Conservation (phyloP, 2,329 filamentous ascomycete genomes). For the Thermothelomyces thermophilus region DNA sequence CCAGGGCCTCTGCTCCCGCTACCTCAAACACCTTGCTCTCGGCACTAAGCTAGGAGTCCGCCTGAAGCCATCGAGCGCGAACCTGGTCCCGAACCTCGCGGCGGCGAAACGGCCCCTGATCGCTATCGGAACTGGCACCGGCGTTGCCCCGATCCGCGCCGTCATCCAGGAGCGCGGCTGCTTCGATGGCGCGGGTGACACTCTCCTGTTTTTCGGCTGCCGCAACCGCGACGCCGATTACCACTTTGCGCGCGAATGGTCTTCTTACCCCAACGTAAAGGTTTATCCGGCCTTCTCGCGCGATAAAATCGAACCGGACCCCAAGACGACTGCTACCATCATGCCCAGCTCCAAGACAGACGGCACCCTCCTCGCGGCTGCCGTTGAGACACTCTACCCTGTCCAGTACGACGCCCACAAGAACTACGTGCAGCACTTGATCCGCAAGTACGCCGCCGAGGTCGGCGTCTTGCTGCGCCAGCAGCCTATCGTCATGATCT, state of each 20-base stretch:
- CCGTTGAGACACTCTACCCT: neutral
- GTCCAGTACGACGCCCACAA: conserved; percentile 33
- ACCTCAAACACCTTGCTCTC: conserved; percentile 59
- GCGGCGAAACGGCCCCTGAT: conserved; percentile 53
- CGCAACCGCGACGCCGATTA: conserved; percentile 70
- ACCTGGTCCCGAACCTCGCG: conserved; percentile 35
- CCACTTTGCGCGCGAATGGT: conserved; percentile 77
- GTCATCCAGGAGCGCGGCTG: conserved; percentile 66
- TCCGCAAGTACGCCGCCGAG: conserved; percentile 37
- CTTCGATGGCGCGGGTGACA: conserved; percentile 32
- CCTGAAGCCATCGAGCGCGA: conserved; percentile 45
- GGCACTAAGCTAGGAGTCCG: conserved; percentile 56
- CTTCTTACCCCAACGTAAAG: conserved; percentile 25
- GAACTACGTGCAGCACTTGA: conserved; percentile 50
- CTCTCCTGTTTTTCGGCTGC: conserved; percentile 75
- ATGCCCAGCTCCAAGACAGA: neutral
- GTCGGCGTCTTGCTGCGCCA: conserved; percentile 34
- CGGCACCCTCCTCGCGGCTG: neutral
- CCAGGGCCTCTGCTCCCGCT: conserved; percentile 84
- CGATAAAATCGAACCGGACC: conserved; percentile 28
- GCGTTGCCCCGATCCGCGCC: conserved; percentile 75
- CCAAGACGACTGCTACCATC: neutral
- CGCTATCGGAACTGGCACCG: conserved; percentile 78
- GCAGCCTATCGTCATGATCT: conserved; percentile 45
- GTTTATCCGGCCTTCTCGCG: conserved; percentile 45